A percentile compares a stretch with the other conserved stretches of the same genome.
phyloP scores from a whole-genome alignment of 208 protist species.

The Leishmania mexicana region DNA sequence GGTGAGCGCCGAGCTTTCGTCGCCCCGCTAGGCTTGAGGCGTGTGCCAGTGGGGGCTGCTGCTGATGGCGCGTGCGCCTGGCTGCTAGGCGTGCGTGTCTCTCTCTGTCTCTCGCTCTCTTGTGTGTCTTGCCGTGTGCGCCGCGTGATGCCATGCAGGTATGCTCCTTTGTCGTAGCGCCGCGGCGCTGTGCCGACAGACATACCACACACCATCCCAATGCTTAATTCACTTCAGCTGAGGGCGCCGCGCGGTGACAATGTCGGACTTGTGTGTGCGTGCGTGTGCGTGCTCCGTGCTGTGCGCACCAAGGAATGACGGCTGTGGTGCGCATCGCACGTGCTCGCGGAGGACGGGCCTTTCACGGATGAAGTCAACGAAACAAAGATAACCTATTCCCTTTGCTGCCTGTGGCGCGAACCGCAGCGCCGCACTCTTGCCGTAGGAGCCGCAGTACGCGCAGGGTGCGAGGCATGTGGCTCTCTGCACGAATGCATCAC shows the following conservation, averaged over 20 bases:
- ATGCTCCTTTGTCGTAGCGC: conserved; percentile 39
- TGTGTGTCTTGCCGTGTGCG: not conserved
- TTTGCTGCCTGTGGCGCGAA: too few species aligned
- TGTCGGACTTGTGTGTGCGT: not conserved
- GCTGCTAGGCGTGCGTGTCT: not conserved
- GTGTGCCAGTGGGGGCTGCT: not conserved
- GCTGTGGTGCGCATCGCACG: not conserved
- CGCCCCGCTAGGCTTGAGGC: conserved; percentile 5
- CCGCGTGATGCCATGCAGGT: conserved; percentile 32
- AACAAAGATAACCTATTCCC: not conserved
- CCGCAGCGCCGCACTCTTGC: not conserved
- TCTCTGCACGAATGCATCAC: too few species aligned
- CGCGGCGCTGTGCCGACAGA: conserved; percentile 19
- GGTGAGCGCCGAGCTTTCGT: conserved; percentile 22
- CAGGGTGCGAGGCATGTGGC: not conserved
- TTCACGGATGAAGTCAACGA: not conserved
- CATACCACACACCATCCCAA: conserved; percentile 31
- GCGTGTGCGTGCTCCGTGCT: not conserved
- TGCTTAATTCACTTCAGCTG: conserved; percentile 25
- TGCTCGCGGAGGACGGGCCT: not conserved
- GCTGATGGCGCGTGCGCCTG: not conserved
- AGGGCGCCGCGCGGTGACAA: not conserved
- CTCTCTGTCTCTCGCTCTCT: not conserved
- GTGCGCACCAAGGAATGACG: not conserved
- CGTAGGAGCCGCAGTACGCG: not conserved